These are phyloP conservation scores for Pichia nanzhaoensis DNA, from an alignment of 805 yeast species.

Conservation along the genomic window DNA sequence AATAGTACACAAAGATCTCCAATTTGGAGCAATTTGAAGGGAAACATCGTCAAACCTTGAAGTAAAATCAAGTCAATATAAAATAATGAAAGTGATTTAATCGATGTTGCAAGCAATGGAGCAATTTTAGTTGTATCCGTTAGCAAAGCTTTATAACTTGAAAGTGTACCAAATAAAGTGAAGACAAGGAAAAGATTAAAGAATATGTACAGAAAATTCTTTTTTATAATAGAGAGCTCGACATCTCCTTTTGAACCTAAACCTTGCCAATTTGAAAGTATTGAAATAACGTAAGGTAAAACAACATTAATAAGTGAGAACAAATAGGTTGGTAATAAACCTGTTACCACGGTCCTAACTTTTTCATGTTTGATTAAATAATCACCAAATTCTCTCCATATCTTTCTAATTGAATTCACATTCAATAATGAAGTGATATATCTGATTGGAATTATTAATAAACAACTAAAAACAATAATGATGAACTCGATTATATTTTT, in stretches of 20 bases:
- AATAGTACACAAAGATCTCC: constrained; percentile 46
- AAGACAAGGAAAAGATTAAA: constrained; percentile 57
- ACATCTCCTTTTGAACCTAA: constrained; percentile 51
- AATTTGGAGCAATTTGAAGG: constrained; percentile 47
- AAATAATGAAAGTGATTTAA: constrained; percentile 45
- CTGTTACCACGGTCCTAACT: constrained; percentile 51
- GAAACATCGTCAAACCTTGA: constrained; percentile 65
- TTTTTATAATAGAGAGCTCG: constrained; percentile 49
- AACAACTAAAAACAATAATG: constrained; percentile 43
- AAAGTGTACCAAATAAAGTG: constrained; percentile 54
- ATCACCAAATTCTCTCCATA: constrained; percentile 57
- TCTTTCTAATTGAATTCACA: constrained; percentile 45
- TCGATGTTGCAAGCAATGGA: constrained; percentile 45
- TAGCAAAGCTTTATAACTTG: constrained; percentile 51
- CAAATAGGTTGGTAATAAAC: constrained; percentile 55
- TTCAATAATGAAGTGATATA: constrained; percentile 52
- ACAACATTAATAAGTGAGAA: constrained; percentile 47
- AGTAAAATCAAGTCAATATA: constrained; percentile 57
- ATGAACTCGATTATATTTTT: constrained; percentile 29
- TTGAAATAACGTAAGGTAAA: constrained; percentile 50
- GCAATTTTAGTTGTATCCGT: constrained; percentile 56
- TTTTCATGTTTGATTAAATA: constrained; percentile 43
- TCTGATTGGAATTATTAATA: constrained; percentile 48
- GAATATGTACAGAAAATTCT: constrained; percentile 54
- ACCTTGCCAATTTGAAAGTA: constrained; percentile 45